Evolutionary conservation across 805 yeast species (phyloP).

Genomic region (Suhomyces sp.): DNA sequence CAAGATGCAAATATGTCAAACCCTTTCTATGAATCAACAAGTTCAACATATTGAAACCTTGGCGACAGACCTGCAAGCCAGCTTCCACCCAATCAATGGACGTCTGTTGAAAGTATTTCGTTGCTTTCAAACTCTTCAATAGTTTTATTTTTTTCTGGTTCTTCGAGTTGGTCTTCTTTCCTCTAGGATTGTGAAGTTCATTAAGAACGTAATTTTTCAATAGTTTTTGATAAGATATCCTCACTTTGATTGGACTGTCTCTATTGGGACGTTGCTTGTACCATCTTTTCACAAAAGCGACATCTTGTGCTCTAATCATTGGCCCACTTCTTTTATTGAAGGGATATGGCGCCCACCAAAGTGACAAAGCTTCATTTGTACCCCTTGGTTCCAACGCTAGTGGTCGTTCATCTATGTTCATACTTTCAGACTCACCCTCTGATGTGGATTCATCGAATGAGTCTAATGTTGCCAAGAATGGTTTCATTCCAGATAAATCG

Average conservation of each 20-base stretch:
- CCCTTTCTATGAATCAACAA: conserved; percentile 88
- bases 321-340: conserved; percentile 73
- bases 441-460: too few relatives aligned
- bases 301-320: conserved; percentile 85
- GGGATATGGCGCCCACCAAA: conserved; percentile 85
- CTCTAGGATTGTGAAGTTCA: conserved; percentile 54
- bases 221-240: conserved; percentile 87
- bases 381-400: conserved; percentile 50
- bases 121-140: conserved; percentile 63
- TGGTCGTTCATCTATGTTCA: too few relatives aligned
- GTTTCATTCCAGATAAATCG: conserved; percentile 40
- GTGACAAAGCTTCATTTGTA: conserved; percentile 52
- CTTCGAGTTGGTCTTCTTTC: conserved; percentile 24
- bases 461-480: conserved; percentile 41
- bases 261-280: conserved; percentile 66
- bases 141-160: conserved; percentile 55
- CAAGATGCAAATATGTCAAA: conserved; percentile 86
- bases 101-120: conserved; percentile 89
- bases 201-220: conserved; percentile 72
- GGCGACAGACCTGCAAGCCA: conserved; percentile 88
- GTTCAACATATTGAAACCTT: conserved; percentile 92
- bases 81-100: conserved; percentile 98
- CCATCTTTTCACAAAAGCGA: conserved; percentile 80
- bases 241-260: conserved; percentile 68
- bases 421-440: too few relatives aligned